A percentile compares a stretch with the other conserved stretches of the same genome.
Evolutionary conservation across 176 grass and related monocot genomes (phyloP).

Genomic region (Aechmea fasciata): DNA sequence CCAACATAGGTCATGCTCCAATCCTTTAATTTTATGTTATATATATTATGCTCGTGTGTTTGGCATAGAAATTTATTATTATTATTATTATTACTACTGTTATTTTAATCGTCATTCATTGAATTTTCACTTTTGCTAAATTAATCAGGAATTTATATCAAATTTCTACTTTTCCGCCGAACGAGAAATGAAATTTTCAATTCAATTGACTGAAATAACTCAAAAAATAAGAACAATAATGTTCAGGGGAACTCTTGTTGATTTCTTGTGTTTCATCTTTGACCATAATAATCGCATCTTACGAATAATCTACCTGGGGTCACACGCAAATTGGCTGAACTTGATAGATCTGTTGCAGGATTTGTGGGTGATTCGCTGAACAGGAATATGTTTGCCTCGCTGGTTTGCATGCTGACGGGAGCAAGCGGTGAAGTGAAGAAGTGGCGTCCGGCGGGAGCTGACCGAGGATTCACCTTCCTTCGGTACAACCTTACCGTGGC

Average conservation of each 20-base stretch:
- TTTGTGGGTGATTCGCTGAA: constrained; percentile 96
- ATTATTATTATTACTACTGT: not conserved
- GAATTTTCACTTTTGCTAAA: too few species aligned
- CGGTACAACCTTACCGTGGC: constrained; percentile 75
- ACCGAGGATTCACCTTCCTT: constrained; percentile 83
- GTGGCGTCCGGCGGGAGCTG: constrained; percentile 74
- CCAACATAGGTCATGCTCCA: constrained; percentile 44
- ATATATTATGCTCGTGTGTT: not conserved
- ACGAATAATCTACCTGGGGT: too few species aligned
- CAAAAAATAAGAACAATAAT: too few species aligned
- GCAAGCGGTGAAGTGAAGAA: constrained; percentile 53
- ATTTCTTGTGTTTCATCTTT: too few species aligned
- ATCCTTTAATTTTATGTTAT: not conserved
- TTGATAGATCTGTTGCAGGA: constrained; percentile 31
- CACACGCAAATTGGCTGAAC: not conserved
- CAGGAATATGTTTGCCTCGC: constrained; percentile 80
- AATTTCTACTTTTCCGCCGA: too few species aligned
- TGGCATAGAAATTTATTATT: not conserved
- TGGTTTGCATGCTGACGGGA: constrained; percentile 80
- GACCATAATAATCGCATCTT: too few species aligned
- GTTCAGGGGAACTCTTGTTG: too few species aligned
- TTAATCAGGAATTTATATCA: too few species aligned
- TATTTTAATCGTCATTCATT: not conserved
- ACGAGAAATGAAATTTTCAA: too few species aligned
- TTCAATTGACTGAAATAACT: too few species aligned